Base-by-base conservation (phyloP, 2,329 filamentous ascomycete species). In the Talaromyces pinophilus region DNA sequence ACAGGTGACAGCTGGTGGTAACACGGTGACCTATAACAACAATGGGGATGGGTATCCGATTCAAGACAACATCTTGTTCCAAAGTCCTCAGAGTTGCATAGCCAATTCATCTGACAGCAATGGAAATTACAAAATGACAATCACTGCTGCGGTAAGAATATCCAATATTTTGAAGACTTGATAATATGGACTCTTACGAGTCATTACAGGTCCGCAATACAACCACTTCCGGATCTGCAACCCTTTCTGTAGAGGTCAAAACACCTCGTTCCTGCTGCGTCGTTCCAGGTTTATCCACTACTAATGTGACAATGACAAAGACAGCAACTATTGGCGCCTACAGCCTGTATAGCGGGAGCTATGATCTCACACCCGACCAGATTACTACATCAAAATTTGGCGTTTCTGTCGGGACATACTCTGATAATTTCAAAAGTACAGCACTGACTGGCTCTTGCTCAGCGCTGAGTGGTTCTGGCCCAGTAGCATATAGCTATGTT, bases 401-500 rank as follows among this genome's bases (percentile, higher is more conserved):
- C n/a, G 57, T 60, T 52, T 65, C 63, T 30, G 11, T 65, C 13
- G 63, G 28, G 22, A 8, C 30, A 8, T 59, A 35, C 44, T 65
- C 63, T 22, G 55, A 65, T 54, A 60, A 44, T 33, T 65, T 65
- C 7, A 65, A 60, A 60, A 65, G 40, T 7, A 65, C 63, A 54
- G 63, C 55, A 60, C 15, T 65, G 1, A 65, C 63, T 42, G 63
- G 63, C 22, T 65, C 63, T 44, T 65, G 63, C 46, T 52, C 63
- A 25, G n/a, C 17, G 17, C 35, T 65, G 22, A 60, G 30, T 54
- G 63, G 63, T 35, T 65, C 63, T 44, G 19, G 7, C 3, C 30
- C 63, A 38, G 63, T 54, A 52, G 5, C 63, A 0, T 65, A 65
- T 54, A 46, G 42, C 3, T 76, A 71, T 63, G 25, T 69, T 40